Evolutionary conservation across 805 yeast genomes (phyloP), one percentile per base, ranked within the genome.

Genomic region (Martiniozyma abietophila): DNA sequence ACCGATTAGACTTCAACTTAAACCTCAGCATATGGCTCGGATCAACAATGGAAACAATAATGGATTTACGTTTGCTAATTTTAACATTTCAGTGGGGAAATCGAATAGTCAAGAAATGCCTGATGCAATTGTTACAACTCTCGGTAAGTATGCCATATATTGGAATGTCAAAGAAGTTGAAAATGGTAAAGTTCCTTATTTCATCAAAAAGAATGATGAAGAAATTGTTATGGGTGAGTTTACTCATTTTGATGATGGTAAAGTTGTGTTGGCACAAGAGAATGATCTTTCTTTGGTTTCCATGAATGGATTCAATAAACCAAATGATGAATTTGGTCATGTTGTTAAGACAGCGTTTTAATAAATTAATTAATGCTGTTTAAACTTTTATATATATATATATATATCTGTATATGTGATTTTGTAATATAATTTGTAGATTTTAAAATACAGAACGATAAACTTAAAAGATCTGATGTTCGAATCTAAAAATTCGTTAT

Each of bases 61-160:
- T 11, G 49, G 59, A 16, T 85, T 84, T 54, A 74, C 92, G 4
- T 67, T 67, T 38, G 95, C 94, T 5, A 69, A 71, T 45, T 86
- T 86, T 65, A 82, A 86, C 11, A 28, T 27, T 14, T 34, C 36
- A 12, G 21, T 34, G 25, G 36, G 36, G 37, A 39, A n/a, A n/a
- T n/a, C n/a, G n/a, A n/a, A n/a, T n/a, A n/a, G n/a, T 18, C 92
- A 80, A 49, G 28, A 11, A 7, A 39, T 35, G 18, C 58, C 60
- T 11, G 75, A 80, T 14, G 65, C 78, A 2, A 80, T 86, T 32
- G 75, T 84, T 17, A 69, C 94, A 1, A 75, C 89, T 4, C 65
- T 79, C 2, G 95, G 95, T 2, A 89, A 88, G 14, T 86, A 74
- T 55, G 80, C 85, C 17, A 69, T 86, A 16, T 68, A 81, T 1